Evolutionary conservation across 2,329 filamentous ascomycete genomes (phyloP).

Genomic region (Colletotrichum cereale): DNA sequence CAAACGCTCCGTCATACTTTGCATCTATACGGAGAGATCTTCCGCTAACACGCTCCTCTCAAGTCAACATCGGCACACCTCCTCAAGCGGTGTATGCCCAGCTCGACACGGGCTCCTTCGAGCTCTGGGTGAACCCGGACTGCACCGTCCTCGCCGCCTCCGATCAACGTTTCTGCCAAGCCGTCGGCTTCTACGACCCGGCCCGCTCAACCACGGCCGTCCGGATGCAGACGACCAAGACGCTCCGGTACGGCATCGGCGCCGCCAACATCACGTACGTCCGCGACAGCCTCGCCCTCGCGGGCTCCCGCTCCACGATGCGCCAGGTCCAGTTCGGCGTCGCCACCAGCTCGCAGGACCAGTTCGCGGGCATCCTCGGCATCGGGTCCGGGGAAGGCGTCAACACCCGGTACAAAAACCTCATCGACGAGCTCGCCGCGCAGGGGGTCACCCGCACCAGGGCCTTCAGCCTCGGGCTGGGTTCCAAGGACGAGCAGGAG

Average conservation of each 20-base stretch:
- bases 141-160: slow-evolving; percentile 59
- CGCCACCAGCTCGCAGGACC: slow-evolving; percentile 62
- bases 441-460: slow-evolving; percentile 69
- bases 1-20: background rate
- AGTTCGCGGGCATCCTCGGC: slow-evolving; percentile 75
- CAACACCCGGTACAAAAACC: slow-evolving; percentile 62
- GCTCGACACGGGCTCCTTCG: slow-evolving; percentile 71
- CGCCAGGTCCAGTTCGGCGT: slow-evolving; percentile 75
- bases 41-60: background rate
- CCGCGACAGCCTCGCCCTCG: slow-evolving; percentile 58
- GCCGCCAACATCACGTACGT: slow-evolving; percentile 64
- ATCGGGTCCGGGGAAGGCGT: slow-evolving; percentile 74
- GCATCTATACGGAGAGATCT: background rate
- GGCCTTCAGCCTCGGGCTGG: slow-evolving; percentile 75
- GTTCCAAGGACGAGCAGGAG: slow-evolving; percentile 69
- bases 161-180: slow-evolving; percentile 60
- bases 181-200: slow-evolving; percentile 59
- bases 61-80: slow-evolving; percentile 65
- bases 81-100: slow-evolving; percentile 66
- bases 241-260: slow-evolving; percentile 65
- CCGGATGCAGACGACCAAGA: slow-evolving; percentile 51
- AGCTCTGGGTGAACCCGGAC: slow-evolving; percentile 73
- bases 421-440: slow-evolving; percentile 62
- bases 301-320: slow-evolving; percentile 52
- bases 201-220: slow-evolving; percentile 55